A percentile compares a stretch with the other conserved stretches of the same genome.
Conservation (phyloP, 164 flowering plant species). For the Macadamia integrifolia region DNA sequence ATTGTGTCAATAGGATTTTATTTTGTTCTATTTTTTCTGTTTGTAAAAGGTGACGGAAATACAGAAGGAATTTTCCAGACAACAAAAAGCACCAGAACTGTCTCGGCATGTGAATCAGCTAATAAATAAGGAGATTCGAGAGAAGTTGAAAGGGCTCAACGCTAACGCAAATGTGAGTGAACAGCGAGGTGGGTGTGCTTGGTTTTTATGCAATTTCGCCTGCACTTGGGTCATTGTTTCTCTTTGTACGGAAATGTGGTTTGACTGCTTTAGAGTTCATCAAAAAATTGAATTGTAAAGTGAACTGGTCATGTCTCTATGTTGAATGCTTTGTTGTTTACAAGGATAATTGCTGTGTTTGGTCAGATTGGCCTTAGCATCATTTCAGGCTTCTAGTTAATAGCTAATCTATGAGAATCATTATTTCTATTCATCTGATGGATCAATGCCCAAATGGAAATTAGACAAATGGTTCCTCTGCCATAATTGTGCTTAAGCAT, state of each 20-base stretch:
- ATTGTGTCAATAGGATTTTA: not conserved
- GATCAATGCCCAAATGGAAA: no score
- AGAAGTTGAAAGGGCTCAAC: conserved; percentile 43
- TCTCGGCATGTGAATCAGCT: conserved; percentile 49
- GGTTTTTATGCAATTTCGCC: not conserved
- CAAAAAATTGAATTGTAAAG: conserved; percentile 1
- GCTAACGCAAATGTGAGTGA: conserved; percentile 33
- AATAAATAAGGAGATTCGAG: conserved; percentile 57
- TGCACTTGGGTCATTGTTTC: not conserved
- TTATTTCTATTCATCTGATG: no score
- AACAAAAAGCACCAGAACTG: conserved; percentile 28
- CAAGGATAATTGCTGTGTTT: not conserved
- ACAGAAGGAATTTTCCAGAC: conserved; percentile 28
- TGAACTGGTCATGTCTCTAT: not conserved
- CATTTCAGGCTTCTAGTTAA: no score
- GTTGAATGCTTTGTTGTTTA: not conserved
- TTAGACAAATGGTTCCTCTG: no score
- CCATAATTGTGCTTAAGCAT: no score
- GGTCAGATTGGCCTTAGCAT: no score
- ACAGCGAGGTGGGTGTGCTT: conserved; percentile 55
- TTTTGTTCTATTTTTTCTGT: conserved; percentile 1
- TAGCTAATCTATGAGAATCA: no score
- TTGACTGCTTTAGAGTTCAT: not conserved
- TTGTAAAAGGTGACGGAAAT: conserved; percentile 47
- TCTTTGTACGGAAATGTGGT: not conserved